Percentiles rank a stretch among this genome's conserved stretches.
Conservation (phyloP, 2,329 filamentous ascomycete species). For the Pseudogymnoascus sp. region DNA sequence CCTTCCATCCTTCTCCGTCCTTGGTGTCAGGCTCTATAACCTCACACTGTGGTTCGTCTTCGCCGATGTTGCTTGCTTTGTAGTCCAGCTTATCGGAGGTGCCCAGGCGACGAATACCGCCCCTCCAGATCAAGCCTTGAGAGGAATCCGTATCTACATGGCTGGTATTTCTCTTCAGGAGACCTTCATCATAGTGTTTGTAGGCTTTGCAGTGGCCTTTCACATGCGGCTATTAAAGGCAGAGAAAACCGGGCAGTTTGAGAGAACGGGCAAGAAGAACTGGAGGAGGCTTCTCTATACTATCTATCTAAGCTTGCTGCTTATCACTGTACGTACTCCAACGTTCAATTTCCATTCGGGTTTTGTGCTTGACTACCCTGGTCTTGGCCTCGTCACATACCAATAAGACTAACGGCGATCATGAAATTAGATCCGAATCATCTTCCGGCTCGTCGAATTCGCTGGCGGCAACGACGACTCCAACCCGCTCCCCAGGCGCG, state of each 20-base stretch:
- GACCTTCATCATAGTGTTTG: neutral
- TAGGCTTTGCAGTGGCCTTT: conserved; percentile 17
- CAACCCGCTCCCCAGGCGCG: conserved; percentile 40
- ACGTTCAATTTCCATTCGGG: conserved; percentile 34
- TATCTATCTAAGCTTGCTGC: neutral
- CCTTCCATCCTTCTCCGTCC: conserved; percentile 29
- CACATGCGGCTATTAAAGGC: conserved; percentile 29
- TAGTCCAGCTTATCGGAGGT: conserved; percentile 36
- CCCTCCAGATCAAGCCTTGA: conserved; percentile 20
- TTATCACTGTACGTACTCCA: conserved; percentile 12
- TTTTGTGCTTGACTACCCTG: conserved; percentile 34
- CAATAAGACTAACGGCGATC: neutral
- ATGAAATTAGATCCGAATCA: conserved; percentile 41
- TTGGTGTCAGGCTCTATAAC: conserved; percentile 29
- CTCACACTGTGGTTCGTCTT: conserved; percentile 36
- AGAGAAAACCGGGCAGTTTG: conserved; percentile 12
- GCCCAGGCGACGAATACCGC: conserved; percentile 27
- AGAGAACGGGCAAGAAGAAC: conserved; percentile 18
- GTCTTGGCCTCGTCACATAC: neutral
- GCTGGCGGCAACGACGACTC: conserved; percentile 33
- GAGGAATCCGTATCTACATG: conserved; percentile 13
- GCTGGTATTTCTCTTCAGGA: neutral
- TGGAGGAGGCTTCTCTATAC: conserved; percentile 16
- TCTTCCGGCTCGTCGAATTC: conserved; percentile 53
- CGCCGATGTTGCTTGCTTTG: conserved; percentile 37